Conservation (phyloP, 805 yeast species). For the Wickerhamiella cacticola region DNA sequence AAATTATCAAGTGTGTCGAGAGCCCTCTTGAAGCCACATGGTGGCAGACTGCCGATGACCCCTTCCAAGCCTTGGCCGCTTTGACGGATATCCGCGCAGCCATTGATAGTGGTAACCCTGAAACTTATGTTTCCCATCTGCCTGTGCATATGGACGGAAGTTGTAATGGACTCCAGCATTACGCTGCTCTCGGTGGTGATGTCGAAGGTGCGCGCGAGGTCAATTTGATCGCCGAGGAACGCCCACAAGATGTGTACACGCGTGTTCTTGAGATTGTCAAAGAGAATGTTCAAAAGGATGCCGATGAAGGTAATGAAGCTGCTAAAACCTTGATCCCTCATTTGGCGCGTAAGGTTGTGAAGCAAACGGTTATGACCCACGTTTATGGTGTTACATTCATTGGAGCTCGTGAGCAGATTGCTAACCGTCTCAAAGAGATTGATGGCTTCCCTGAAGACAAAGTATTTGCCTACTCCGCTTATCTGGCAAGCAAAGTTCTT, state of each 20-base stretch:
- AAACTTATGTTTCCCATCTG: conserved; percentile 37
- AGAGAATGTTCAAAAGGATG: conserved; percentile 38
- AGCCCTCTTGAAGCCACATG: conserved; percentile 38
- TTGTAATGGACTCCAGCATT: conserved; percentile 57
- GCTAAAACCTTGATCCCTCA: conserved; percentile 43
- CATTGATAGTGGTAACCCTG: conserved; percentile 35
- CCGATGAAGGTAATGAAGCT: conserved; percentile 21
- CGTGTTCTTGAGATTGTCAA: conserved; percentile 43
- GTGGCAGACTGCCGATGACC: conserved; percentile 50
- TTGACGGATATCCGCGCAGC: conserved; percentile 45
- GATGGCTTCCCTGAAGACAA: conserved; percentile 39
- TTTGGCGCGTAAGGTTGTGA: conserved; percentile 76
- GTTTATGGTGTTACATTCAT: conserved; percentile 93
- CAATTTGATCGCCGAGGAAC: conserved; percentile 42
- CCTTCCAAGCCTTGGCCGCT: conserved; percentile 50
- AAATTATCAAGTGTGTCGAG: conserved; percentile 36
- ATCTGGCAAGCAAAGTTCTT: conserved; percentile 67
- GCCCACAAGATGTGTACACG: conserved; percentile 51
- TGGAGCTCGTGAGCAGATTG: conserved; percentile 86
- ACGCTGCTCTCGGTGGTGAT: conserved; percentile 63
- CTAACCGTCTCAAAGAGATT: conserved; percentile 55
- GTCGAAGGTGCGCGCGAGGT: conserved; percentile 53
- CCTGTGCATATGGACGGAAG: conserved; percentile 61
- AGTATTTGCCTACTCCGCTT: conserved; percentile 42
- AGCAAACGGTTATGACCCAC: conserved; percentile 96